phyloP scores from a whole-genome alignment of 2,329 filamentous ascomycete species.

The Claviceps humidiphila region DNA sequence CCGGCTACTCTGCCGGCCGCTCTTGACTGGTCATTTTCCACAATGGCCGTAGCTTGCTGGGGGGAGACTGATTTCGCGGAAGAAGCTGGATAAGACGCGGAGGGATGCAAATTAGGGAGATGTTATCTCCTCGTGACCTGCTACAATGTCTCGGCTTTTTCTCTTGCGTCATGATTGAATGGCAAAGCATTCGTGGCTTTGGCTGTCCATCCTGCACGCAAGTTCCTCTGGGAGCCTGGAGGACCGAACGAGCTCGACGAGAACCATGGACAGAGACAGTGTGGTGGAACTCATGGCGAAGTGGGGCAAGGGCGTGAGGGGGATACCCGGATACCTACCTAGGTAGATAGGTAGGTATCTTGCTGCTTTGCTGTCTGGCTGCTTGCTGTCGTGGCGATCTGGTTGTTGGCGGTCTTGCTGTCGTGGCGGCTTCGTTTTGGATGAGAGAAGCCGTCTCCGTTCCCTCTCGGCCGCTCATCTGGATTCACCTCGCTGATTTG shows the following conservation, averaged over 20 bases:
- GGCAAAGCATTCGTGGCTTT: neutral
- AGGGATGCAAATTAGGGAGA: neutral
- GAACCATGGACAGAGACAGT: neutral
- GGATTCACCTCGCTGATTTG: neutral
- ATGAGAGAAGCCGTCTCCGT: neutral
- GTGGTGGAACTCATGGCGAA: constrained; percentile 2
- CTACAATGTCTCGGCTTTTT: neutral
- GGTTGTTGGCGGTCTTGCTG: neutral
- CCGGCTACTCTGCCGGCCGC: too few species aligned
- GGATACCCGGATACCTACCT: too few species aligned
- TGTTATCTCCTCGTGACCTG: neutral
- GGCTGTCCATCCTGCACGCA: neutral
- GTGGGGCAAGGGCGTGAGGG: constrained; percentile 2
- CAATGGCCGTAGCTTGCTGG: neutral
- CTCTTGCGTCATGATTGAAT: neutral
- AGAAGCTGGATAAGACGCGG: neutral
- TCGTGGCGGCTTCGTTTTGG: neutral
- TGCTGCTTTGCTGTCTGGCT: neutral
- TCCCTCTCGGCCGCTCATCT: neutral
- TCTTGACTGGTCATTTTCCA: neutral
- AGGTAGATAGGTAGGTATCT: neutral
- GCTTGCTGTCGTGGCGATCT: neutral
- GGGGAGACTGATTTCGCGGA: neutral
- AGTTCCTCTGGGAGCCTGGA: neutral
- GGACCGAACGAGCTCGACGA: too few species aligned